Base-by-base conservation (phyloP, 192 early-diverging fungal species). In the Coemansia javaensis region DNA sequence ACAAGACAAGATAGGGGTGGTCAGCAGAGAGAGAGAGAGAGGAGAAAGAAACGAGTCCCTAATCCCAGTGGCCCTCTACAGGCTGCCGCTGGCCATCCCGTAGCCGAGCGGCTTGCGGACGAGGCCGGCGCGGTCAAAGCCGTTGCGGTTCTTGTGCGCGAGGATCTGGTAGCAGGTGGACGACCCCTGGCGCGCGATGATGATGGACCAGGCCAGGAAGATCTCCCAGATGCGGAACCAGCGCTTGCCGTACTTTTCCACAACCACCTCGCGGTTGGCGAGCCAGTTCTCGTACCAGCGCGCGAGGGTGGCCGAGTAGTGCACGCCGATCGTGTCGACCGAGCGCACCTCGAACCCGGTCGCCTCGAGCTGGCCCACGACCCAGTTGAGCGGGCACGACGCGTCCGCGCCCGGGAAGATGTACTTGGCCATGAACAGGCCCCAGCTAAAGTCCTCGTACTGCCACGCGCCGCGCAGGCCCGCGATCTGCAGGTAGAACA, bases 201-300 rank as follows among this genome's bases (percentile, higher is more conserved):
- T 95, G 51, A 86, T 82, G 35, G 91, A 94, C 89, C 91, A 98
- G 40, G 91, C 89, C 53, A 98, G 84, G 86, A 98, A 98, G 71
- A 94, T 85, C 82, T 98, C 91, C 95, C 95, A 98, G 63, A 90
- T 78, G 55, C 93, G 82, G 82, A 83, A 89, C 90, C 88, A 91
- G 51, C 85, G 82, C 59, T 89, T 85, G 41, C 93, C 93, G 50
- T 98, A 98, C 61, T 81, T 83, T 41, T 75, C 81, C 27, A 81
- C 69, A 40, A 98, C 86, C 47, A 77, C 53, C 28, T 89, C 92
- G 79, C 87, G 85, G 82, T 95, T 96, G 50, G 82, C 70, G 81
- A 93, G 80, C 95, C 95, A 98, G 86, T 98, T 98, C 59, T 85
- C 61, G 83, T 98, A 98, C 95, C 95, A 98, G 56, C 85, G 82